A percentile compares a stretch with the other conserved stretches of the same genome.
Conservation (phyloP, 192 early-diverging fungal genomes). For the Coemansia sp. region DNA sequence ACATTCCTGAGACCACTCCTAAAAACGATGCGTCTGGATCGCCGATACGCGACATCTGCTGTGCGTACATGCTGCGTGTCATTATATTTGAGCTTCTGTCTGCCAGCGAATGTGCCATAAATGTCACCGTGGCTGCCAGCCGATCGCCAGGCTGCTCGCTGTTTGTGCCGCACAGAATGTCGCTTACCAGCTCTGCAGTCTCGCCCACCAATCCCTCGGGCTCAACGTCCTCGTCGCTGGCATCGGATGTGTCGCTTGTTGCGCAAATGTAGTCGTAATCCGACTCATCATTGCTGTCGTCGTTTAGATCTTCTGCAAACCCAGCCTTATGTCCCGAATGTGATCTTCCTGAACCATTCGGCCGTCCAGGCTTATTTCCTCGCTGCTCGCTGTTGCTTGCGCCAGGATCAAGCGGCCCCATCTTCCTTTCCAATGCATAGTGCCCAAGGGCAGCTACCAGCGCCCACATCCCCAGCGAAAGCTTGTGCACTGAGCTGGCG, state of each 20-base stretch:
- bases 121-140: conserved; percentile 26
- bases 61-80: conserved; percentile 41
- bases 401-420: conserved; percentile 1
- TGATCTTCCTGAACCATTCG: not conserved
- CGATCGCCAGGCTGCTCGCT: conserved; percentile 21
- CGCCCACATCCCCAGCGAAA: conserved; percentile 38
- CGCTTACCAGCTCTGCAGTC: conserved; percentile 31
- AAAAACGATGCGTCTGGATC: not conserved
- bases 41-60: conserved; percentile 6
- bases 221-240: conserved; percentile 14
- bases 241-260: conserved; percentile 12
- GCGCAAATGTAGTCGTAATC: conserved; percentile 37
- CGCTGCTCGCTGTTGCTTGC: not conserved
- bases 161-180: conserved; percentile 20
- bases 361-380: not conserved
- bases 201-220: conserved; percentile 24
- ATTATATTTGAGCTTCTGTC: conserved; percentile 14
- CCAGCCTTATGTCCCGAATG: not conserved
- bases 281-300: conserved; percentile 2
- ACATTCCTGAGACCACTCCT: not conserved
- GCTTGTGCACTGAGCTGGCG: conserved; percentile 20
- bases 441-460: conserved; percentile 26
- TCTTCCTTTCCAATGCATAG: conserved; percentile 22
- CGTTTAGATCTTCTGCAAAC: not conserved
- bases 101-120: conserved; percentile 40